A percentile compares a stretch with the other conserved stretches of the same genome.
Conservation (phyloP, 176 grass and related monocot species). For the Microstegium vimineum region DNA sequence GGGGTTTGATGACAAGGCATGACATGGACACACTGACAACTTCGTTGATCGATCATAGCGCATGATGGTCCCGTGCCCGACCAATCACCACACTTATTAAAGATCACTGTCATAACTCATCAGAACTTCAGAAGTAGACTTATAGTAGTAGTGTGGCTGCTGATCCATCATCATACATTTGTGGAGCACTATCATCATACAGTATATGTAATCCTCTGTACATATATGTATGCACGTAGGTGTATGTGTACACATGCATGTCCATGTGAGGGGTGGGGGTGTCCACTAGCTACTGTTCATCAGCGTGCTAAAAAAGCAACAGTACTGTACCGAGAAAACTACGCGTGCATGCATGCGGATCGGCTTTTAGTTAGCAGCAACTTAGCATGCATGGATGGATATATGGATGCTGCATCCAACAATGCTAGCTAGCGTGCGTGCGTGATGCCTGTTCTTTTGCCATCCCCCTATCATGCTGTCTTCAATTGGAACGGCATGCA, state of each 20-base stretch:
- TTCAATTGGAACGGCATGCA: background rate
- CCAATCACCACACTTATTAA: too few relatives aligned
- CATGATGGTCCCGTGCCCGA: background rate
- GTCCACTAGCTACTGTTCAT: too few relatives aligned
- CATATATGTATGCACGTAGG: too few relatives aligned
- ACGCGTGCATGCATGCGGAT: background rate
- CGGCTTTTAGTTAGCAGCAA: background rate
- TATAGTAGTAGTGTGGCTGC: too few relatives aligned
- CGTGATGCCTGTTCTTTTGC: background rate
- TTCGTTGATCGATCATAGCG: background rate
- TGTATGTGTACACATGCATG: too few relatives aligned
- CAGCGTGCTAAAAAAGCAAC: too few relatives aligned
- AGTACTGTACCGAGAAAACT: background rate
- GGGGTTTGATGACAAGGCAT: background rate
- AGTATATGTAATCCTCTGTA: too few relatives aligned
- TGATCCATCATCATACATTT: too few relatives aligned
- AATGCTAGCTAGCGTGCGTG: background rate
- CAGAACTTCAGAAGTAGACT: too few relatives aligned
- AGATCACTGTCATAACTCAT: too few relatives aligned
- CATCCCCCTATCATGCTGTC: background rate
- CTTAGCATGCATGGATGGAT: background rate
- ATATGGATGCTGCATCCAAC: background rate
- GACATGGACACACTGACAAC: background rate
- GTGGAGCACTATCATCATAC: too few relatives aligned
- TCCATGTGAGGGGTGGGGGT: too few relatives aligned